Evolutionary conservation across 2,329 filamentous ascomycete species (phyloP).

Genomic region (Cryphonectria parasitica): DNA sequence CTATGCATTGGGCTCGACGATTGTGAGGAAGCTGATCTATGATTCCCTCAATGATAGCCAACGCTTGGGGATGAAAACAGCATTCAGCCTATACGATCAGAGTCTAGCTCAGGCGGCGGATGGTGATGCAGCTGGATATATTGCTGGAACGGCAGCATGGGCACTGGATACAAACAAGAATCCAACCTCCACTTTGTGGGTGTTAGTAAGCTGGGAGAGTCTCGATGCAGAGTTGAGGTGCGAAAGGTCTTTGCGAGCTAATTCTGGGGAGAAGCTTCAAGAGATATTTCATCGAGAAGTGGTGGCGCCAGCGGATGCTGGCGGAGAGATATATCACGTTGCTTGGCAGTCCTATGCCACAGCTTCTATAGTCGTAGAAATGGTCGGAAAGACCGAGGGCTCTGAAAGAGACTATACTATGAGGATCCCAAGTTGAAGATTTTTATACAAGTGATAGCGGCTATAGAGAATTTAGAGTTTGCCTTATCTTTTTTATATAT

Average conservation of each 20-base stretch:
- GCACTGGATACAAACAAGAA: background rate
- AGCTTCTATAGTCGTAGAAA: background rate
- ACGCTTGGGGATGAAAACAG: background rate
- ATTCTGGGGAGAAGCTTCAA: background rate
- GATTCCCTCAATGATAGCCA: background rate
- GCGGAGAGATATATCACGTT: background rate
- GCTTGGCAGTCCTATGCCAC: background rate
- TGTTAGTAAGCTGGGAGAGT: slow-evolving; percentile 2
- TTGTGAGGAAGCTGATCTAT: background rate
- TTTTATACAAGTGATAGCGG: background rate
- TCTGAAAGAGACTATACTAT: slow-evolving; percentile 1
- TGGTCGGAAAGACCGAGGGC: background rate
- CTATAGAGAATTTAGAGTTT: background rate
- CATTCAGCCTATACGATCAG: slow-evolving; percentile 3
- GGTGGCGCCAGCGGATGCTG: background rate
- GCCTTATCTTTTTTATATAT: background rate
- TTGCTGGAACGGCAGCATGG: background rate
- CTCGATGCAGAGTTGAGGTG: slow-evolving; percentile 2
- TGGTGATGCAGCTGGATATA: background rate
- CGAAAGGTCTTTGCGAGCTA: background rate
- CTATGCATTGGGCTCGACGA: background rate
- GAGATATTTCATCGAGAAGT: slow-evolving; percentile 1
- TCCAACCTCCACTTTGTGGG: background rate
- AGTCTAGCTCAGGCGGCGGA: background rate
- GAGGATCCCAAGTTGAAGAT: slow-evolving; percentile 1